A percentile compares a stretch with the other conserved stretches of the same genome.
phyloP scores from a whole-genome alignment of 768 basidiomycete species.

The Collybiopsis luxurians region DNA sequence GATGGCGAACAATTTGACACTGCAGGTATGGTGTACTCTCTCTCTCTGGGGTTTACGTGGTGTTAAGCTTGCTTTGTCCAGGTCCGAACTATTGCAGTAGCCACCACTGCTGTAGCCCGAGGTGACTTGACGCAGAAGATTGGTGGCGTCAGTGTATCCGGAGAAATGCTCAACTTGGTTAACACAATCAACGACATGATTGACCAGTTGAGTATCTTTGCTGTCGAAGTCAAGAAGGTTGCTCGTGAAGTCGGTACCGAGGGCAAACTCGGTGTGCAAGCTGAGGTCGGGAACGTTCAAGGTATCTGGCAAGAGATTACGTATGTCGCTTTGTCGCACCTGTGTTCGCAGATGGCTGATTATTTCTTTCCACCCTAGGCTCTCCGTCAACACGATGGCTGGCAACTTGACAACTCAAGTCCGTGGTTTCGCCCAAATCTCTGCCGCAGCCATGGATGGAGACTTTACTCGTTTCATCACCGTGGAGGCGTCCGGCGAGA shows the following conservation, averaged over 20 bases:
- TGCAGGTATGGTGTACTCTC: slow-evolving; percentile 82
- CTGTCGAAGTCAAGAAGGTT: slow-evolving; percentile 83
- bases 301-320: slow-evolving; percentile 99
- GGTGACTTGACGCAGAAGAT: slow-evolving; percentile 96
- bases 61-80: slow-evolving; percentile 4
- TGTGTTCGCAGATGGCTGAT: background rate
- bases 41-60: background rate
- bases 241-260: slow-evolving; percentile 97
- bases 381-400: slow-evolving; percentile 98
- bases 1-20: slow-evolving; percentile 92
- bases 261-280: slow-evolving; percentile 97
- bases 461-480: slow-evolving; percentile 99
- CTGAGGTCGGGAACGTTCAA: slow-evolving; percentile 94
- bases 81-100: slow-evolving; percentile 10
- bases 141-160: slow-evolving; percentile 85
- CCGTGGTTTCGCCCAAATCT: slow-evolving; percentile 97
- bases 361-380: slow-evolving; percentile 36
- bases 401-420: slow-evolving; percentile 97
- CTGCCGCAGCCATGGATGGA: slow-evolving; percentile 97
- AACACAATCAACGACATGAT: slow-evolving; percentile 95
- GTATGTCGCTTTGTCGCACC: slow-evolving; percentile 53
- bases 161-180: slow-evolving; percentile 94
- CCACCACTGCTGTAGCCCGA: slow-evolving; percentile 83
- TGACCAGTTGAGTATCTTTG: slow-evolving; percentile 56
- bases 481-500: slow-evolving; percentile 96